Evolutionary conservation across 2,329 filamentous ascomycete species (phyloP).

Genomic region (Botrytis tulipae): DNA sequence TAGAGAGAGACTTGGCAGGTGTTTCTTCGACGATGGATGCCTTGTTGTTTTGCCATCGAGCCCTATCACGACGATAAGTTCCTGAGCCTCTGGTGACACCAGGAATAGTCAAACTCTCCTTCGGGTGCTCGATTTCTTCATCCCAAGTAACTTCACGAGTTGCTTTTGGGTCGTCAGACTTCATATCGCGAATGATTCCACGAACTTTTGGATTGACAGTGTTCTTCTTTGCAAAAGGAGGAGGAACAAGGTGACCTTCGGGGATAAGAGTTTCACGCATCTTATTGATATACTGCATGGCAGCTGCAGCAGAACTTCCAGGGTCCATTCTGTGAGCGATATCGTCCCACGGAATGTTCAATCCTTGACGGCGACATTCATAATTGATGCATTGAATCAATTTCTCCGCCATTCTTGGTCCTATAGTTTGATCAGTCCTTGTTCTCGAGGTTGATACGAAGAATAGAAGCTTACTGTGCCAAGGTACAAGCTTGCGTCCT

Average conservation of each 20-base stretch:
- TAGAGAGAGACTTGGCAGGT: not conserved
- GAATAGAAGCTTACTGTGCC: slow-evolving; percentile 43
- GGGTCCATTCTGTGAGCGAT: slow-evolving; percentile 33
- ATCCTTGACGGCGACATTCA: slow-evolving; percentile 37
- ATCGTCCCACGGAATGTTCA: slow-evolving; percentile 33
- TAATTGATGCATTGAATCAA: slow-evolving; percentile 44
- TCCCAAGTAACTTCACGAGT: slow-evolving; percentile 28
- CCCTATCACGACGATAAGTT: slow-evolving; percentile 25
- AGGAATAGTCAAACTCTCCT: slow-evolving; percentile 26
- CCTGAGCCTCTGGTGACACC: slow-evolving; percentile 34
- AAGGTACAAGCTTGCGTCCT: slow-evolving; percentile 45
- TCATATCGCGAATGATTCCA: slow-evolving; percentile 31
- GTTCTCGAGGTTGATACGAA: not conserved
- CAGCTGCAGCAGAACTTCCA: slow-evolving; percentile 29
- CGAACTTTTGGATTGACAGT: slow-evolving; percentile 25
- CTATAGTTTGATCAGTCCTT: slow-evolving; percentile 33
- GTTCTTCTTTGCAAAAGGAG: slow-evolving; percentile 27
- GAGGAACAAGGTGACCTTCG: slow-evolving; percentile 38
- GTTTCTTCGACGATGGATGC: slow-evolving; percentile 3
- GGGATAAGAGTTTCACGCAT: slow-evolving; percentile 29
- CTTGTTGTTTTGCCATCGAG: not conserved
- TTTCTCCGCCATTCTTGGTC: slow-evolving; percentile 49
- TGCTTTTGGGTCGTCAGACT: slow-evolving; percentile 11
- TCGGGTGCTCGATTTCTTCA: slow-evolving; percentile 28
- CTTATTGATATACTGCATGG: slow-evolving; percentile 33